Base-by-base conservation (phyloP, 148 eudicot genomes). In the Fagopyrum esculentum region DNA sequence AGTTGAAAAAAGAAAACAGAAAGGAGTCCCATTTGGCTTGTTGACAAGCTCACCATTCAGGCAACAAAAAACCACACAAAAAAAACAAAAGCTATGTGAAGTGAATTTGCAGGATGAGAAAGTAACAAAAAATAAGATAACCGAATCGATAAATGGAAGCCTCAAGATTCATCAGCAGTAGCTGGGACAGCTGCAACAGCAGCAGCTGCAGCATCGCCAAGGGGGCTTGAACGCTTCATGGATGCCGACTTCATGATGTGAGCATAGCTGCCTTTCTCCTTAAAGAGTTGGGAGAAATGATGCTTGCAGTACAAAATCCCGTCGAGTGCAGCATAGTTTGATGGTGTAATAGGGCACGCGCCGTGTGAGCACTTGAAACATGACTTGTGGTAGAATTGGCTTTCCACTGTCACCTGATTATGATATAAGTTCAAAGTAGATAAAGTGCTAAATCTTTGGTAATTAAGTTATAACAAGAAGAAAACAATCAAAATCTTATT, bases 251-350 rank as follows among this genome's bases (percentile, higher is more conserved):
- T 91, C 85, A 88, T 79, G 15, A 93, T 81, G 80, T 93, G 98
- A 79, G 90, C 93, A 85, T 93, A 93, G 85, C 97, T 93, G 6
- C 97, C 98, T 74, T 93, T 93, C 87, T 91, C 98, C 86, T 90
- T 91, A 74, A 93, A 93, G 49, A 93, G 97, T 85, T 93, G 98
- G 2, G 98, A 93, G 84, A 93, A 93, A 83, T 93, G 98, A 68
- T 92, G 98, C 51, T 93, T 91, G 80, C 98, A 93, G 79, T 93
- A 93, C 46, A 93, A 78, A n/a, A 85, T 79, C 45, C 98, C 98
- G 30, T 93, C 89, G n/a, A 93, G 88, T 46, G 98, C 97, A 26
- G 98, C 98, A 80, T 93, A 93, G 77, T 89, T 93, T 82, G 98
- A 93, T 56, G 98, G 98, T 48, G 98, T 73, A 60, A 93, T 69